A percentile compares a stretch with the other conserved stretches of the same genome.
Conservation (phyloP, 2,329 filamentous ascomycete species). For the Hymenoscyphus scutula region DNA sequence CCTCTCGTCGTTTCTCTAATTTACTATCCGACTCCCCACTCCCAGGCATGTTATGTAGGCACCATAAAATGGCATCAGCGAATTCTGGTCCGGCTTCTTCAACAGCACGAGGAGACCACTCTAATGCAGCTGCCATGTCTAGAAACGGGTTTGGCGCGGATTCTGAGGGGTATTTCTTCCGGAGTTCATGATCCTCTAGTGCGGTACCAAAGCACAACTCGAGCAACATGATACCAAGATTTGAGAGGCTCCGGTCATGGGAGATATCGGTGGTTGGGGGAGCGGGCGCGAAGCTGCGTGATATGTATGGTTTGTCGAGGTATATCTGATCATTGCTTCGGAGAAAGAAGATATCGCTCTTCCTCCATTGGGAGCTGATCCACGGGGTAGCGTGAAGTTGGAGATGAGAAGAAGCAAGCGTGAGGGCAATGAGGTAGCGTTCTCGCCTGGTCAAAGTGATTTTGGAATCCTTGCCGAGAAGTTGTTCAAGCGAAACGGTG, state of each 20-base stretch:
- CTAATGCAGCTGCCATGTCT: slow-evolving; percentile 12
- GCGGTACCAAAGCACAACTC: slow-evolving; percentile 20
- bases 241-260: slow-evolving; percentile 14
- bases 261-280: slow-evolving; percentile 7
- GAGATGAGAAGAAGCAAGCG: slow-evolving; percentile 17
- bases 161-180: neutral
- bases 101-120: slow-evolving; percentile 15
- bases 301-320: slow-evolving; percentile 19
- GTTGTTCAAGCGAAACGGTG: slow-evolving; percentile 15
- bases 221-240: slow-evolving; percentile 23
- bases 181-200: slow-evolving; percentile 18
- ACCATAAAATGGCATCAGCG: slow-evolving; percentile 21
- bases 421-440: slow-evolving; percentile 18
- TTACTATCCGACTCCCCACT: slow-evolving; percentile 10
- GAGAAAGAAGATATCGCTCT: slow-evolving; percentile 19
- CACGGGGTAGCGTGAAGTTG: slow-evolving; percentile 22
- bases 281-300: slow-evolving; percentile 10
- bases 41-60: slow-evolving; percentile 19
- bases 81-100: slow-evolving; percentile 19
- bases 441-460: slow-evolving; percentile 14
- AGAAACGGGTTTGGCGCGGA: slow-evolving; percentile 5
- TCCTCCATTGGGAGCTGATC: slow-evolving; percentile 20
- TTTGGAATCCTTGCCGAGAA: slow-evolving; percentile 14
- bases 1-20: slow-evolving; percentile 17
- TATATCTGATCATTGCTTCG: slow-evolving; percentile 10